A percentile compares a stretch with the other conserved stretches of the same genome.
Evolutionary conservation across 2,329 filamentous ascomycete species (phyloP).

Genomic region (Ophioceras dolichostomum): DNA sequence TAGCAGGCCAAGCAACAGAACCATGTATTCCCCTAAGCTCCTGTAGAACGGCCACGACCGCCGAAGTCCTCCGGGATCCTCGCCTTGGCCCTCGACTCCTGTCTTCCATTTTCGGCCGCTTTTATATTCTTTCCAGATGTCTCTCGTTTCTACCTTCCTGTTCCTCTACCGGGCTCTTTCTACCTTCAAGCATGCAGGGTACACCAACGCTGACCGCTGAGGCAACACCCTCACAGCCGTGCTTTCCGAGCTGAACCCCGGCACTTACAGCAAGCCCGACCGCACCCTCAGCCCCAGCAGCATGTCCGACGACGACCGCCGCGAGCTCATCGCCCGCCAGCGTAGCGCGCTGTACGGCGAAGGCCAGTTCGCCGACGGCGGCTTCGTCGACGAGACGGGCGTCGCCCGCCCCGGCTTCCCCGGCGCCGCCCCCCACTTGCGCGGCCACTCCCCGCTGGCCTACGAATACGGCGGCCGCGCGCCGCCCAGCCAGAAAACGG

Average conservation of each 20-base stretch:
- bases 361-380: conserved; percentile 53
- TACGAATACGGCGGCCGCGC: conserved; percentile 49
- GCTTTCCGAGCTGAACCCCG: conserved; percentile 31
- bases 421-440: conserved; percentile 51
- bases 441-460: conserved; percentile 68
- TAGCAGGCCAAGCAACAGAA: too few relatives aligned
- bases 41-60: too few relatives aligned
- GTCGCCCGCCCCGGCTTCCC: conserved; percentile 53
- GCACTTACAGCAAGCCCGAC: conserved; percentile 54
- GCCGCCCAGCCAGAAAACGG: conserved; percentile 24
- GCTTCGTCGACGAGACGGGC: conserved; percentile 57
- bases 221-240: conserved; percentile 33
- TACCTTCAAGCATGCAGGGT: too few relatives aligned
- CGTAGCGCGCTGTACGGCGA: conserved; percentile 89
- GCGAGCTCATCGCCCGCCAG: conserved; percentile 90
- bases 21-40: not conserved
- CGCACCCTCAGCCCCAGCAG: conserved; percentile 68
- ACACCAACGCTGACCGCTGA: too few relatives aligned
- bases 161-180: too few relatives aligned
- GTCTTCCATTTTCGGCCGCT: too few relatives aligned
- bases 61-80: too few relatives aligned
- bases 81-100: too few relatives aligned
- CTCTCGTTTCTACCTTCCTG: too few relatives aligned
- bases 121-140: too few relatives aligned
- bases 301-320: conserved; percentile 92